These are phyloP conservation scores for Furcasterigmium sp. DNA, from an alignment of 2,329 filamentous ascomycete species.

Conservation along the genomic window DNA sequence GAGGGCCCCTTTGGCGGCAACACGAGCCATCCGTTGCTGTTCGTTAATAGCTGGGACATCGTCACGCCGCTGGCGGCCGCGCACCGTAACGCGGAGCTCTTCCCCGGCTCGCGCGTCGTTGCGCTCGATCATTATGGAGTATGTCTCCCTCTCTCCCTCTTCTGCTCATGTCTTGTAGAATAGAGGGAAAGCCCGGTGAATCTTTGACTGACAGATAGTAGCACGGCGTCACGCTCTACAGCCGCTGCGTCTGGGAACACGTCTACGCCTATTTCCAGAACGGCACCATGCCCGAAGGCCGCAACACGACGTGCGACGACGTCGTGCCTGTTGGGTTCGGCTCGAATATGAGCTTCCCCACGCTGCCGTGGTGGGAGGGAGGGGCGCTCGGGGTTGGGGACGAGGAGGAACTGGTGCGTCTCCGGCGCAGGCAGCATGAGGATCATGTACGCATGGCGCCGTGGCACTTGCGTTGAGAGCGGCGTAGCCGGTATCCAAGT, in stretches of 20 bases:
- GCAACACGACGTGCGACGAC: not conserved
- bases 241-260: conserved; percentile 7
- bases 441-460: not conserved
- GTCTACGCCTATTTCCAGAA: conserved; percentile 38
- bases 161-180: not conserved
- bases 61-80: conserved; percentile 39
- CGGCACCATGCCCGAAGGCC: conserved; percentile 34
- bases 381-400: not conserved
- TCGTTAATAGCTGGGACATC: conserved; percentile 38
- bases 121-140: conserved; percentile 46
- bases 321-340: not conserved
- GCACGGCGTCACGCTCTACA: not conserved
- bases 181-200: too few species aligned
- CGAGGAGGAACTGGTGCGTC: too few species aligned
- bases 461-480: too few species aligned
- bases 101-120: conserved; percentile 38
- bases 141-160: conserved; percentile 14
- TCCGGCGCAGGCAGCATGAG: too few species aligned
- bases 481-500: too few species aligned
- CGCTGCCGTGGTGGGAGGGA: conserved; percentile 1
- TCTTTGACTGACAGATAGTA: not conserved
- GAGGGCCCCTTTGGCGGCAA: conserved; percentile 15
- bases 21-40: conserved; percentile 37
- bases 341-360: not conserved
- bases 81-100: conserved; percentile 32